Evolutionary conservation across 1,284 basidiomycete genomes (phyloP).

Genomic region (Cystobasidium sp.): DNA sequence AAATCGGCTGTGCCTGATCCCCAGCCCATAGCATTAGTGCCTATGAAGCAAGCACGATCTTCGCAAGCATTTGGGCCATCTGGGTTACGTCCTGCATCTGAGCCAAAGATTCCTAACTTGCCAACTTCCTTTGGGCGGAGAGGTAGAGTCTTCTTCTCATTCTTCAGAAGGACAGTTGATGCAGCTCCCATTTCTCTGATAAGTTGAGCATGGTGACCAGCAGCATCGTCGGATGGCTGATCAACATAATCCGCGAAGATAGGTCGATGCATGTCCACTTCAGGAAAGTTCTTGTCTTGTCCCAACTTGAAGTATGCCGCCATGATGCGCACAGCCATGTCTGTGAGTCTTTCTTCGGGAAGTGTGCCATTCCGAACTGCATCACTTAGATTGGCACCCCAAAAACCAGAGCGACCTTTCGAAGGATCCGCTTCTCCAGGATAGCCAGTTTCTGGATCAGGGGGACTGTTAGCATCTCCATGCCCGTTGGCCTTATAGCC

Average conservation of each 20-base stretch:
- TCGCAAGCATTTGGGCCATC: slow-evolving; percentile 25
- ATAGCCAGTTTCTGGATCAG: neutral
- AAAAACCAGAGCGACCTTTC: slow-evolving; percentile 48
- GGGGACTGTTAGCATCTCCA: neutral
- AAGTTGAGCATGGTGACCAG: slow-evolving; percentile 68
- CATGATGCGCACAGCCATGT: slow-evolving; percentile 53
- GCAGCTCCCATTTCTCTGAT: slow-evolving; percentile 72
- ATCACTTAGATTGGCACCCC: slow-evolving; percentile 40
- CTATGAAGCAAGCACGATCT: slow-evolving; percentile 46
- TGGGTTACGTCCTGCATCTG: slow-evolving; percentile 28
- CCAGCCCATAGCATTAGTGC: slow-evolving; percentile 49
- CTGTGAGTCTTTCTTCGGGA: slow-evolving; percentile 61
- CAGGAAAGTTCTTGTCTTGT: slow-evolving; percentile 52
- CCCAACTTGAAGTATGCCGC: slow-evolving; percentile 53
- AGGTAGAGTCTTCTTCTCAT: slow-evolving; percentile 65
- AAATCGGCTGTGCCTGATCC: slow-evolving; percentile 55
- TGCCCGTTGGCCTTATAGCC: slow-evolving; percentile 47
- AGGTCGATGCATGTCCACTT: slow-evolving; percentile 56
- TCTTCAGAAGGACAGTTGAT: slow-evolving; percentile 75
- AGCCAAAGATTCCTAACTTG: slow-evolving; percentile 66
- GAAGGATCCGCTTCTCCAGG: slow-evolving; percentile 24
- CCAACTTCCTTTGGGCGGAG: slow-evolving; percentile 61
- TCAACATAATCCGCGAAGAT: slow-evolving; percentile 36
- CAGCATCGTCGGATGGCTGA: slow-evolving; percentile 49
- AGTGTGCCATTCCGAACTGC: slow-evolving; percentile 66